phyloP scores from a whole-genome alignment of 495 filamentous ascomycete genomes.

The Geopyxis carbonaria region DNA sequence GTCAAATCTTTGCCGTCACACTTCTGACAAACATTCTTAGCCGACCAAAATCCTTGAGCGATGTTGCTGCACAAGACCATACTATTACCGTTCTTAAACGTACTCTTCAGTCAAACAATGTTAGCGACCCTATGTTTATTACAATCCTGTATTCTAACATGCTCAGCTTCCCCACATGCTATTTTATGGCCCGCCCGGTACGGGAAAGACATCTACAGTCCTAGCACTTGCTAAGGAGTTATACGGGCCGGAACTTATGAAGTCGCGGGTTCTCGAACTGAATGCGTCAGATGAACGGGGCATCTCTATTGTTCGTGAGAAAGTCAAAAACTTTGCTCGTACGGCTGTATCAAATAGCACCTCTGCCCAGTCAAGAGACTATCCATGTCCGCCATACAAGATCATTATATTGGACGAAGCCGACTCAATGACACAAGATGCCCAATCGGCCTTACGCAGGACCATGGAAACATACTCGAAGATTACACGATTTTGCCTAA shows the following conservation, averaged over 20 bases:
- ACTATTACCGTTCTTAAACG: slow-evolving; percentile 82
- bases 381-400: slow-evolving; percentile 95
- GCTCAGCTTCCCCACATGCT: slow-evolving; percentile 93
- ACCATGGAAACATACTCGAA: slow-evolving; percentile 97
- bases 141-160: slow-evolving; percentile 7
- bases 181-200: slow-evolving; percentile 74
- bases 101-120: slow-evolving; percentile 85
- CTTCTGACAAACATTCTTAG: slow-evolving; percentile 29
- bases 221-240: slow-evolving; percentile 88
- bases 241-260: slow-evolving; percentile 82
- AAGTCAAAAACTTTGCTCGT: slow-evolving; percentile 94
- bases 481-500: slow-evolving; percentile 91
- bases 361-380: slow-evolving; percentile 45
- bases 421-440: slow-evolving; percentile 97
- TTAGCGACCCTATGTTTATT: background rate
- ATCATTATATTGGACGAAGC: slow-evolving; percentile 96
- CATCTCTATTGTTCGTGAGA: slow-evolving; percentile 91
- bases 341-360: slow-evolving; percentile 79
- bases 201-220: slow-evolving; percentile 65
- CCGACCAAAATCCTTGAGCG: slow-evolving; percentile 77
- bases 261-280: slow-evolving; percentile 85
- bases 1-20: background rate
- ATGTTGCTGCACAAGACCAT: slow-evolving; percentile 96
- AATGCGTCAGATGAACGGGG: slow-evolving; percentile 98
- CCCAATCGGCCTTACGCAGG: slow-evolving; percentile 74